Evolutionary conservation across 129 eudicot genomes (phyloP).

Genomic region (Arctium lappa): DNA sequence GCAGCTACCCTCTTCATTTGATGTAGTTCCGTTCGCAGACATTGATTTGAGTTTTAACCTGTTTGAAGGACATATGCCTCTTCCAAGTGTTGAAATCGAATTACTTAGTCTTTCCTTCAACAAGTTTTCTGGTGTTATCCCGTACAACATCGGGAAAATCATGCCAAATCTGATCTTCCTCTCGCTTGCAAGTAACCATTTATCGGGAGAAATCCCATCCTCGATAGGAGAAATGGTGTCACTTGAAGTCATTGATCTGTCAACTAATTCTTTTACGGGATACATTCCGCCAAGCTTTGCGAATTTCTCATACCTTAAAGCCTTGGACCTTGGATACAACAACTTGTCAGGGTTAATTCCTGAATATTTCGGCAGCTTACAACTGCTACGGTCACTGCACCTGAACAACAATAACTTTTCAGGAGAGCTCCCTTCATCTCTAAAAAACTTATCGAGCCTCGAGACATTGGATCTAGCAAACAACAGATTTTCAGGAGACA

Average conservation of each 20-base stretch:
- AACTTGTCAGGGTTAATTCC: conserved; percentile 34
- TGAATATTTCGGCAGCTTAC: conserved; percentile 35
- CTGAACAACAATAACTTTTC: conserved; percentile 39
- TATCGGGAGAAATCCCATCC: conserved; percentile 41
- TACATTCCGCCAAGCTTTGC: conserved; percentile 30
- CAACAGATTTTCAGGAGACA: conserved; percentile 29
- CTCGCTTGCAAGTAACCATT: conserved; percentile 39
- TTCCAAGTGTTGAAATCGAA: conserved; percentile 33
- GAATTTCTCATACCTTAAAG: conserved; percentile 36
- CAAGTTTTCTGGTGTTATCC: conserved; percentile 37
- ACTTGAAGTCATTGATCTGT: conserved; percentile 41
- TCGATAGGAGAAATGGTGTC: conserved; percentile 38
- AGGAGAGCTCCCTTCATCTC: conserved; percentile 34
- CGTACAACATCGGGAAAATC: conserved; percentile 29
- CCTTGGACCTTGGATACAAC: conserved; percentile 45
- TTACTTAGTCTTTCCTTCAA: conserved; percentile 43
- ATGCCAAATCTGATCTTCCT: conserved; percentile 45
- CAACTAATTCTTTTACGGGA: conserved; percentile 36
- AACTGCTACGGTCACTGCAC: conserved; percentile 39
- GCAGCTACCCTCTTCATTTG: conserved; percentile 28
- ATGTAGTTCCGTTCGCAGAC: conserved; percentile 38
- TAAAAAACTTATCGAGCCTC: conserved; percentile 34
- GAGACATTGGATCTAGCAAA: conserved; percentile 45
- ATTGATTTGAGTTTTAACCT: conserved; percentile 43
- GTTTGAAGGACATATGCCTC: conserved; percentile 46